phyloP scores from a whole-genome alignment of 768 basidiomycete species.

The Strobilomyces confusus region DNA sequence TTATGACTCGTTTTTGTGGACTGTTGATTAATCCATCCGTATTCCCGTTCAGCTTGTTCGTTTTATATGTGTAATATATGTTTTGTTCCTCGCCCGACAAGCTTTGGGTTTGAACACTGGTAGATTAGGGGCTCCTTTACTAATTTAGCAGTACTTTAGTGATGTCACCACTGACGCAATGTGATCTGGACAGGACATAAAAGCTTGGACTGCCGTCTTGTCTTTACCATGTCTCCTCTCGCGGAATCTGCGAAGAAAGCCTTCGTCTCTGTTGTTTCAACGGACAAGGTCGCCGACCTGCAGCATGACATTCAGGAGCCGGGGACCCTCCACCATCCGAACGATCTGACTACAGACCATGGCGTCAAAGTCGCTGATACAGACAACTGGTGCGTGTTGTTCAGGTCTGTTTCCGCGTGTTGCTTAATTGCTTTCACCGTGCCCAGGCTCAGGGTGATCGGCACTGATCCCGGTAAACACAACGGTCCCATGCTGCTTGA shows the following conservation, averaged over 20 bases:
- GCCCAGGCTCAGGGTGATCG: constrained; percentile 50
- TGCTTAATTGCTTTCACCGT: constrained; percentile 1
- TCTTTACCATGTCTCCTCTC: constrained; percentile 12
- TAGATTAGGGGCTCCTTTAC: background rate
- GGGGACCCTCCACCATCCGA: background rate
- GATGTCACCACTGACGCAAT: constrained; percentile 26
- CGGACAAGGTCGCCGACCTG: constrained; percentile 23
- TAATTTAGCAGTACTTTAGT: background rate
- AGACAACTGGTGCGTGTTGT: constrained; percentile 52
- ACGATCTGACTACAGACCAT: constrained; percentile 53
- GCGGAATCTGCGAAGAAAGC: constrained; percentile 14
- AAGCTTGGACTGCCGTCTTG: background rate
- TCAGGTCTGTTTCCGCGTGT: background rate
- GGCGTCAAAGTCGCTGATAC: constrained; percentile 58
- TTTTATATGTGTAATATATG: constrained; percentile 18
- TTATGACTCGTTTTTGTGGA: constrained; percentile 9
- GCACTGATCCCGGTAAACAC: constrained; percentile 36
- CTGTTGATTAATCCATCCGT: constrained; percentile 7
- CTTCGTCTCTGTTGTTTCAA: constrained; percentile 5
- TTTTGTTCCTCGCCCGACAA: too few relatives aligned
- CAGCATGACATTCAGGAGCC: constrained; percentile 19
- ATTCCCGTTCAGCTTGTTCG: background rate
- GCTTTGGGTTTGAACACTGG: background rate
- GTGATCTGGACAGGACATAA: constrained; percentile 6
- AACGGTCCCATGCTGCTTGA: constrained; percentile 76